Base-by-base conservation (phyloP, 2,329 filamentous ascomycete genomes). In the Chalaropsis thielavioides region DNA sequence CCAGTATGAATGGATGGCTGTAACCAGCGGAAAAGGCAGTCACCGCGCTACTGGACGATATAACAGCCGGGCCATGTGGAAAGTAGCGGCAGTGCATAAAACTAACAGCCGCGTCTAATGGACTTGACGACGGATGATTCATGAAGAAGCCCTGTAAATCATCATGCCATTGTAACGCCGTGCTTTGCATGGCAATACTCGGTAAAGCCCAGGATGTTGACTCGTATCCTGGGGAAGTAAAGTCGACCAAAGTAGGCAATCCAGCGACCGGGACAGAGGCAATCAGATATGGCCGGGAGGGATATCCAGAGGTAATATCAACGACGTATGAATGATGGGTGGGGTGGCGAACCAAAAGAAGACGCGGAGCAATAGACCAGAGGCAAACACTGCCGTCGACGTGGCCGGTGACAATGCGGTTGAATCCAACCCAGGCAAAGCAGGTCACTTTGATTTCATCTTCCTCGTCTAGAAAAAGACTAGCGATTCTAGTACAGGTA, bases 181-280 rank as follows among this genome's bases (percentile, higher is more conserved):
- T 78, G 3, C 80, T 77, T 67, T 83, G 80, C 68, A 81, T 79
- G 66, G 74, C 76, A 60, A 83, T 77, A 19, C 77, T 75, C 11
- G 80, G 76, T 59, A 76, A 77, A 19, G 79, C 77, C 62, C 81
- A 78, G 69, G 81, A 82, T 2, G 81, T 81, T 17, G 76, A 76
- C 69, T 84, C 81, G 67, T 73, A 75, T 68, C 77, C 80, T 1
- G 82, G 81, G 27, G 77, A 75, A 24, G 75, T 75, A 10, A 85
- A 73, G 70, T 85, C 81, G 4, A 81, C 75, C 10, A 84, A 71
- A 24, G 79, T 80, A 24, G 78, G 73, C 24, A 79, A 76, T 63
- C 82, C 82, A 22, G 80, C 81, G 15, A 83, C 74, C 0, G 82
- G 81, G 3, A 77, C 75, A 1, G 81, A 82, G 6, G 79, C 78